Conservation (phyloP, 2,329 filamentous ascomycete species). For the Verticillium nonalfalfae region DNA sequence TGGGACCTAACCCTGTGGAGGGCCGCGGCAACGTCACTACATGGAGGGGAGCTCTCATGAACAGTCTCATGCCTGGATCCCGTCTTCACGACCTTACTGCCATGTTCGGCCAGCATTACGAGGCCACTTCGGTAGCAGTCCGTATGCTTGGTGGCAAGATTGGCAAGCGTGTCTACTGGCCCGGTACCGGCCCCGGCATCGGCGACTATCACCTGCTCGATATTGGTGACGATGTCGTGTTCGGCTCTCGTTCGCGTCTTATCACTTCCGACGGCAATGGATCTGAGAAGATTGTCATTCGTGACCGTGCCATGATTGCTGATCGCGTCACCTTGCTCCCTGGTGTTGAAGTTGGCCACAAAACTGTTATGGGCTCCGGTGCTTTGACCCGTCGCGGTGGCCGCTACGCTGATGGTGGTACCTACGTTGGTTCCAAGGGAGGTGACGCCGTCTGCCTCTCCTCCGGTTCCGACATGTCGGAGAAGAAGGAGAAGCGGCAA, state of each 20-base stretch:
- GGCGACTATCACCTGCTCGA: conserved; percentile 49
- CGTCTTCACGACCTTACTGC: conserved; percentile 40
- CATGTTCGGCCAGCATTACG: conserved; percentile 49
- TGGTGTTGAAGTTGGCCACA: conserved; percentile 40
- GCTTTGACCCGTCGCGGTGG: conserved; percentile 39
- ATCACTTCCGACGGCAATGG: conserved; percentile 46
- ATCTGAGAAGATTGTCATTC: conserved; percentile 38
- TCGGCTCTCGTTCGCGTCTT: conserved; percentile 47
- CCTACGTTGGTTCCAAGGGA: conserved; percentile 45
- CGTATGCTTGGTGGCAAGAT: conserved; percentile 45
- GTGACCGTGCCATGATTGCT: conserved; percentile 47
- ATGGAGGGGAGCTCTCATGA: conserved; percentile 38
- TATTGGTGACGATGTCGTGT: conserved; percentile 53
- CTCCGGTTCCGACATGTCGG: conserved; percentile 5
- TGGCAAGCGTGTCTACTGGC: conserved; percentile 50
- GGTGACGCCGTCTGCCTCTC: conserved; percentile 40
- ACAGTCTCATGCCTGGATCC: conserved; percentile 33
- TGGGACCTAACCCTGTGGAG: conserved; percentile 22
- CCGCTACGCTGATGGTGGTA: conserved; percentile 34
- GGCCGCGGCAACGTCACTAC: conserved; percentile 27
- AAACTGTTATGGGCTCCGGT: conserved; percentile 46
- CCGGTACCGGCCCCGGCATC: conserved; percentile 45
- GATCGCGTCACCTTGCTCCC: conserved; percentile 48
- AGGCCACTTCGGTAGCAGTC: conserved; percentile 43
- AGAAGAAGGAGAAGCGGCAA: conserved; percentile 4